Conservation (phyloP, 352 stramenopile genomes). For the Pythium dissotocum region DNA sequence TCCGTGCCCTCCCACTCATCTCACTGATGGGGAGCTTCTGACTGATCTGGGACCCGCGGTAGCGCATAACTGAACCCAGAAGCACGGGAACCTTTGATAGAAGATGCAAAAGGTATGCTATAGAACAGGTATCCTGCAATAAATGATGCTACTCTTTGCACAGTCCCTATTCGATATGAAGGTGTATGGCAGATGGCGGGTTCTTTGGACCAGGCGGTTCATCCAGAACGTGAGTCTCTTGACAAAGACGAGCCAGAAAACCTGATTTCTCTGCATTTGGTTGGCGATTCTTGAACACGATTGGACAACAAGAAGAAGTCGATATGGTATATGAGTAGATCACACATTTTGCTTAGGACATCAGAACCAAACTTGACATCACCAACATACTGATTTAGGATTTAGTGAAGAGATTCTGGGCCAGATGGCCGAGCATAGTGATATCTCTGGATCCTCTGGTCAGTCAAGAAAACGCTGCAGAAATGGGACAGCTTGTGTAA, state of each 20-base stretch:
- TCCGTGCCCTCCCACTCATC: conserved; percentile 1
- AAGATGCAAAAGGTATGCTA: background rate
- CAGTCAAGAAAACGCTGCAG: conserved; percentile 11
- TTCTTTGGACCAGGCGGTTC: background rate
- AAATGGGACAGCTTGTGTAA: conserved; percentile 18
- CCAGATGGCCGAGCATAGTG: conserved; percentile 18
- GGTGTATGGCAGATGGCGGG: conserved; percentile 1
- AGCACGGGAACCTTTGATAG: background rate
- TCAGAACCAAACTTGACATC: background rate
- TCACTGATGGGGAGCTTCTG: conserved; percentile 1
- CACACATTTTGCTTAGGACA: background rate
- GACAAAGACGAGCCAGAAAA: background rate
- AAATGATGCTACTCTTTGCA: background rate
- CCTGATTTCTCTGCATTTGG: conserved; percentile 6
- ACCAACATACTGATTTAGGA: background rate
- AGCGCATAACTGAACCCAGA: background rate
- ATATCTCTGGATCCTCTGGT: conserved; percentile 27
- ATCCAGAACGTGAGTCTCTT: conserved; percentile 10
- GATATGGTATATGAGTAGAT: conserved; percentile 2
- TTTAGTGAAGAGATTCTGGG: background rate
- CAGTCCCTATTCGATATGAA: background rate
- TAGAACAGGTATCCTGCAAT: background rate
- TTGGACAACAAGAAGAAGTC: background rate
- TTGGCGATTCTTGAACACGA: conserved; percentile 4
- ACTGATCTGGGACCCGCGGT: conserved; percentile 1